A percentile compares a stretch with the other conserved stretches of the same genome.
Conservation (phyloP, 2,329 filamentous ascomycete species). For the Parastagonospora avenae region DNA sequence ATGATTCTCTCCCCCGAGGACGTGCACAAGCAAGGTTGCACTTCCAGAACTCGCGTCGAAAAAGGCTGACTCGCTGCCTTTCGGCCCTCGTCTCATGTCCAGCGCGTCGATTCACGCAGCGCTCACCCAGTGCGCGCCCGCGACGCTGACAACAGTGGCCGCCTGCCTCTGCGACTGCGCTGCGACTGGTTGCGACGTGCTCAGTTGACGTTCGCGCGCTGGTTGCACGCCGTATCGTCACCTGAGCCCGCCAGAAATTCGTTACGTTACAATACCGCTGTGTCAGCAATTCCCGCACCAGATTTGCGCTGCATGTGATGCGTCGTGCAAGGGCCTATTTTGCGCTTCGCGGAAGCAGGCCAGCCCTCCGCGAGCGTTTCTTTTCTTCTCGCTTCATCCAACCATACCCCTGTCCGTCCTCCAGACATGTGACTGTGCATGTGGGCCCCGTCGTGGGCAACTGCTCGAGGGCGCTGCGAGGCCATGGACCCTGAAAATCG, state of each 20-base stretch:
- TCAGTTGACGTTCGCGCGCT: slow-evolving; percentile 8
- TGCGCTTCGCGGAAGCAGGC: slow-evolving; percentile 17
- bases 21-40: slow-evolving; percentile 28
- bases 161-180: not conserved
- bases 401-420: no score
- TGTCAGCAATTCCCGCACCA: slow-evolving; percentile 31
- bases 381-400: slow-evolving; percentile 12
- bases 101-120: not conserved
- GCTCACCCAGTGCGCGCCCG: not conserved
- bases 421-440: not conserved
- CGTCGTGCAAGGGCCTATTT: not conserved
- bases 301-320: slow-evolving; percentile 22
- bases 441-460: slow-evolving; percentile 25
- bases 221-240: slow-evolving; percentile 22
- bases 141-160: not conserved
- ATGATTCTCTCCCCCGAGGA: slow-evolving; percentile 29
- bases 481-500: slow-evolving; percentile 15
- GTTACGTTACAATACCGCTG: slow-evolving; percentile 30
- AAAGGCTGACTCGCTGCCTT: slow-evolving; percentile 36
- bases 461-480: slow-evolving; percentile 2
- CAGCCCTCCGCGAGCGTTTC: slow-evolving; percentile 20
- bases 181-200: slow-evolving; percentile 2
- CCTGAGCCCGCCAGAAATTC: slow-evolving; percentile 18
- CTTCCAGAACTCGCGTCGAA: slow-evolving; percentile 43
- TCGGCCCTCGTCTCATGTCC: slow-evolving; percentile 13